Base-by-base conservation (phyloP, 176 grass and related monocot species). In the Oryza glumipatula region DNA sequence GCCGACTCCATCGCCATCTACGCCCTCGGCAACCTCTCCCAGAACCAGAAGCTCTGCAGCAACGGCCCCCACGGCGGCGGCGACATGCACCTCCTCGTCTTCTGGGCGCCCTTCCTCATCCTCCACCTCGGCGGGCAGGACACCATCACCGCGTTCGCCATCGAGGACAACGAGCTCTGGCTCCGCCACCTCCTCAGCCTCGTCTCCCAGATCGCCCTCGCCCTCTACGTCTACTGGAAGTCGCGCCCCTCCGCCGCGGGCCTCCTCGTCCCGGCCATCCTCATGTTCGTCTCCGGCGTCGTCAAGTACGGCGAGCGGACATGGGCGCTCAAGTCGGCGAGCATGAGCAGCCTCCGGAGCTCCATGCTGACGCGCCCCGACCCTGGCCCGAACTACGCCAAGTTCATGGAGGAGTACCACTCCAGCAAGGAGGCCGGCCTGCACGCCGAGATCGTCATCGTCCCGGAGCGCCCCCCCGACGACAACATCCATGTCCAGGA, bases 1-100 rank as follows among this genome's bases (percentile, higher is more conserved):
- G 58, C 58, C 58, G 58, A 63, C 58, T 63, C 58, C 58, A 63
- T 63, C 58, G 58, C 58, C 58, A 63, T 63, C 58, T 63, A 63
- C n/a, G 58, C 58, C 2, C 58, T 63, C 8, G 58, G 58, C 21
- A 63, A 63, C n/a, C 58, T 63, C 58, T 63, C 58, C 58, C 58
- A 23, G n/a, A 63, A 63, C 58, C 58, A 63, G 21, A 63, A 63
- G 58, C 58, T 63, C n/a, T 63, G 58, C 13, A 15, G 12, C 12
- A 52, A 52, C 49, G 15, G 14, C 54, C 21, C 56, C 17, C 52
- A 58, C 17, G 52, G 2, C 58, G 19, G 21, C 58, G 21, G 21
- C n/a, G 58, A 63, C 58, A 63, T 58, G 58, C 58, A 63, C 58
- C 58, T 63, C 8, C 58, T 63, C 9, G 58, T 63, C 21, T 63